These are phyloP conservation scores for Aspergillus ellipticus DNA, from an alignment of 495 filamentous ascomycete genomes.

Conservation along the genomic window DNA sequence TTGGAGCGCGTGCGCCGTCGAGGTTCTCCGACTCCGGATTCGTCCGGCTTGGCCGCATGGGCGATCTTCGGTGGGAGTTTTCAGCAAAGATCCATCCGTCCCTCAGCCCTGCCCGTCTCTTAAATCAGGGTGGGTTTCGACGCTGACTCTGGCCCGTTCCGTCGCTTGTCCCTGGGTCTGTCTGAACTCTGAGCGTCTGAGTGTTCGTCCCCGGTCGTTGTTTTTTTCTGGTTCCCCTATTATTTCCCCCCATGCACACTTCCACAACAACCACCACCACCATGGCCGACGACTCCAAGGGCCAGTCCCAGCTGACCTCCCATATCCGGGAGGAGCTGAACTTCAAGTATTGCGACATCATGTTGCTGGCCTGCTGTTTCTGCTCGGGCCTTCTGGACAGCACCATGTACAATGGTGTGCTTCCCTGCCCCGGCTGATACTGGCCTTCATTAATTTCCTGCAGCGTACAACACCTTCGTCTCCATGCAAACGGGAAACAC, in stretches of 20 bases:
- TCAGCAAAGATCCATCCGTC: background rate
- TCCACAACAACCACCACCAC: background rate
- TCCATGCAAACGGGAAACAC: slow-evolving; percentile 62
- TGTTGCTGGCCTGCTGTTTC: slow-evolving; percentile 47
- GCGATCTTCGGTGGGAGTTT: background rate
- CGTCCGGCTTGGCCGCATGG: background rate
- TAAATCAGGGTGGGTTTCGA: background rate
- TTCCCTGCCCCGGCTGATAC: background rate
- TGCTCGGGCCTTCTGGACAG: slow-evolving; percentile 49
- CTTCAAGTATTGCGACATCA: slow-evolving; percentile 34
- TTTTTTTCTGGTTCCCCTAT: background rate
- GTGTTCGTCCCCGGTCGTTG: background rate
- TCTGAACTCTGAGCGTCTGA: too few relatives aligned
- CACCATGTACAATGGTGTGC: slow-evolving; percentile 44
- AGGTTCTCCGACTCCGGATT: background rate
- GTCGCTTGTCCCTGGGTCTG: background rate
- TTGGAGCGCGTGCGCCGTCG: background rate
- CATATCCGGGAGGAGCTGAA: slow-evolving; percentile 33
- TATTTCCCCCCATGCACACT: background rate
- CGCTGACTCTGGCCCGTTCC: background rate
- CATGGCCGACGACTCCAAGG: background rate
- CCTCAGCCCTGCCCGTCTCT: background rate
- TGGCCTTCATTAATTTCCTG: background rate
- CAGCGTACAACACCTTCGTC: slow-evolving; percentile 52
- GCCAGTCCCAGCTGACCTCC: slow-evolving; percentile 4